These are phyloP conservation scores for Phytopythium vexans DNA, from an alignment of 352 stramenopile genomes.

Conservation along the genomic window DNA sequence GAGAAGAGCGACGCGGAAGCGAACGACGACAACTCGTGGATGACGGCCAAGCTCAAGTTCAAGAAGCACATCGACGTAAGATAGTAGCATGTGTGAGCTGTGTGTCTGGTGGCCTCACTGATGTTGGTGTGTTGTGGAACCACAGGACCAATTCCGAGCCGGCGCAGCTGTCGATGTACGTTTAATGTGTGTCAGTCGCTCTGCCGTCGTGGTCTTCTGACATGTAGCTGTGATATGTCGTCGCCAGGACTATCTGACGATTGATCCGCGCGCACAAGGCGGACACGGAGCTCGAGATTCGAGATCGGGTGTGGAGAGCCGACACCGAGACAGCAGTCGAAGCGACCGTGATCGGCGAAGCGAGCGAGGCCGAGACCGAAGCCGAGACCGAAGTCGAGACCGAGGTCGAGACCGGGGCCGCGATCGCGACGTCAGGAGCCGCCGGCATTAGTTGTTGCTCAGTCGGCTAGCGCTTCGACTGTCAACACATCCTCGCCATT, in stretches of 20 bases:
- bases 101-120: neutral
- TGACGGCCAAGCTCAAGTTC: constrained; percentile 87
- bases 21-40: constrained; percentile 68
- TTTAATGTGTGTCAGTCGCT: neutral
- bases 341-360: constrained; percentile 4
- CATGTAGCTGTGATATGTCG: neutral
- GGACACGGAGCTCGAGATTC: constrained; percentile 10
- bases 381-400: constrained; percentile 9
- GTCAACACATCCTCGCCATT: too few relatives aligned
- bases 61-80: constrained; percentile 87
- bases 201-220: constrained; percentile 2
- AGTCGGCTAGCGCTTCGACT: too few relatives aligned
- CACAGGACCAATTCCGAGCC: constrained; percentile 71
- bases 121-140: constrained; percentile 6
- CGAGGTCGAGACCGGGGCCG: constrained; percentile 9
- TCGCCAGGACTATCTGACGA: constrained; percentile 65
- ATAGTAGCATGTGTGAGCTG: neutral
- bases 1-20: constrained; percentile 20
- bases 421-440: constrained; percentile 10
- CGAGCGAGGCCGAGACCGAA: constrained; percentile 7
- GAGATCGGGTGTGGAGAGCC: constrained; percentile 5
- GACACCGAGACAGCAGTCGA: neutral
- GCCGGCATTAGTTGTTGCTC: constrained; percentile 3
- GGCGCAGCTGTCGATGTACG: constrained; percentile 52
- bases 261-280: constrained; percentile 44